Evolutionary conservation across 345 rosid genomes (phyloP), one percentile per base, ranked within the genome.

Genomic region (Populus tremula): DNA sequence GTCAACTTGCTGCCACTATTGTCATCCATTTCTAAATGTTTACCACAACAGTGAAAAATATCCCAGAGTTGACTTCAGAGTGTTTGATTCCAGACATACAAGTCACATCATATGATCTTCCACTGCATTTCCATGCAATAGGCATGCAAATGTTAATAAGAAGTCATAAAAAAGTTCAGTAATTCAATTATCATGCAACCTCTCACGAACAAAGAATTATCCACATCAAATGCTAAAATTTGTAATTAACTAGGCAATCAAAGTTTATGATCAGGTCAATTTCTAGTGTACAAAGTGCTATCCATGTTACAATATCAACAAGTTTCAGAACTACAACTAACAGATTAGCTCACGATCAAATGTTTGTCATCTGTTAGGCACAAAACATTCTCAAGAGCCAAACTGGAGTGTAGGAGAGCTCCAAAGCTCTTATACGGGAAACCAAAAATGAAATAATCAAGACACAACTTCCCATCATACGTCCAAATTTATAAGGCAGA

Each of bases 11-110:
- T 78, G 54, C 83, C 83, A 75, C 91, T 88, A 69, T 82, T 81
- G 33, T 84, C 97, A 36, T 93, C 97, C 98, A 91, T 92, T 23
- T 74, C 80, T 17, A 53, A 74, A 73, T 50, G 75, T 73, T 85
- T 80, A 64, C 79, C 76, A 71, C 69, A 79, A 41, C 6, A 64
- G 77, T 56, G 79, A 77, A 79, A 67, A 47, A 65, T 70, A 66
- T 71, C 82, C 80, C 73, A 49, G 76, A 78, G 77, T 70, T 75
- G 62, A 67, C 56, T 80, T 82, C 74, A 61, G 25, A 64, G 64
- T 38, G 75, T 72, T 72, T 66, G 80, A 80, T 81, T 56, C 81
- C 83, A 79, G 79, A 78, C 72, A 33, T 56, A 18, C 53, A 68
- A 76, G 61, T 87, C 82, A 77, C 89, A 84, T 85, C 87, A 72